These are phyloP conservation scores for Gossypium herbaceum DNA, from an alignment of 345 rosid species.

Conservation along the genomic window DNA sequence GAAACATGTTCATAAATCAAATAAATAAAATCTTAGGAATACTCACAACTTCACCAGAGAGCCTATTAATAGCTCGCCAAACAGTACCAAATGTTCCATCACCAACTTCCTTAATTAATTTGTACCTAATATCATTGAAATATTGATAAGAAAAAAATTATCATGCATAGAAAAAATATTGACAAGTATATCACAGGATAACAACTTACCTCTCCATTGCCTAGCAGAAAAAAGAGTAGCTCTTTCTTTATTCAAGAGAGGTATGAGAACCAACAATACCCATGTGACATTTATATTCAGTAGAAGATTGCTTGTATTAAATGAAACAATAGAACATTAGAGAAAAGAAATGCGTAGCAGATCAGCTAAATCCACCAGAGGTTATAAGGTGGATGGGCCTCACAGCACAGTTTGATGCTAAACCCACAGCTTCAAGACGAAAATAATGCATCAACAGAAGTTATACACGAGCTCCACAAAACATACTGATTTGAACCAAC, in stretches of 20 bases:
- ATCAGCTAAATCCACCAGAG: constrained; percentile 30
- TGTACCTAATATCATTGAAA: constrained; percentile 50
- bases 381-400: constrained; percentile 37
- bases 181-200: not conserved
- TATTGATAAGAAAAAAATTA: not conserved
- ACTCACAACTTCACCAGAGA: constrained; percentile 85
- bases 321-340: constrained; percentile 18
- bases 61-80: constrained; percentile 76
- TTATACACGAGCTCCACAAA: constrained; percentile 22
- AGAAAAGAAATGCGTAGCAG: constrained; percentile 22
- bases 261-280: constrained; percentile 28
- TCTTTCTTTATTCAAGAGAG: constrained; percentile 44
- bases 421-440: constrained; percentile 35
- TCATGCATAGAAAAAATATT: not conserved
- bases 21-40: not conserved
- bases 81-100: constrained; percentile 97
- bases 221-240: constrained; percentile 35
- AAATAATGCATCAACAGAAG: constrained; percentile 29
- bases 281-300: constrained; percentile 37
- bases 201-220: constrained; percentile 73
- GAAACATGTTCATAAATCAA: not conserved
- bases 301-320: constrained; percentile 21
- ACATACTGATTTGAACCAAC: constrained; percentile 44
- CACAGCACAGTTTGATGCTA: constrained; percentile 44
- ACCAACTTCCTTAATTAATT: constrained; percentile 85